Conservation (phyloP, 495 filamentous ascomycete genomes). For the Aspergillus steynii region DNA sequence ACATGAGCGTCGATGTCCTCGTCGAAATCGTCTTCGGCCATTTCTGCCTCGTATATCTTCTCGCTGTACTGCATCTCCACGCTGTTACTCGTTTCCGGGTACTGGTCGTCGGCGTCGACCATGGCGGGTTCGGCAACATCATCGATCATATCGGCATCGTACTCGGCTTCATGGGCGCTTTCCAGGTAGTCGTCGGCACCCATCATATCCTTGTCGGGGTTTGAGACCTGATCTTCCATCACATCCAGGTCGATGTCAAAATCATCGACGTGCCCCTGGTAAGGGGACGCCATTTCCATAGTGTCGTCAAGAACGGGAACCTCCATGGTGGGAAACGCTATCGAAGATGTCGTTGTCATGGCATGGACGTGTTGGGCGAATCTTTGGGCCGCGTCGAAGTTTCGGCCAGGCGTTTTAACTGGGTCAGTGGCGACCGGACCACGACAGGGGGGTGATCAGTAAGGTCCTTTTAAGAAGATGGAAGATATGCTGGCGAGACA, state of each 20-base stretch:
- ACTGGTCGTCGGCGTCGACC: constrained; percentile 37
- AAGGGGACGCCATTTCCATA: constrained; percentile 58
- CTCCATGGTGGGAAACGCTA: constrained; percentile 42
- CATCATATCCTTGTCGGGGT: constrained; percentile 63
- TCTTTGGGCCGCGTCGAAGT: constrained; percentile 22
- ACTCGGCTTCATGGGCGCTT: constrained; percentile 36
- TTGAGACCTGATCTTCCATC: constrained; percentile 50
- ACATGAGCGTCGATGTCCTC: constrained; percentile 34
- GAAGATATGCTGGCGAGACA: background rate
- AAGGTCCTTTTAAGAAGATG: background rate
- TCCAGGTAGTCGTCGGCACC: constrained; percentile 48
- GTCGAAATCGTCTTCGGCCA: constrained; percentile 46
- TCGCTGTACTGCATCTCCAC: constrained; percentile 39
- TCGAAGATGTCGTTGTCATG: constrained; percentile 41
- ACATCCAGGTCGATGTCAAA: constrained; percentile 78
- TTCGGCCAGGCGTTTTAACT: constrained; percentile 22
- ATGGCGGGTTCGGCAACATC: constrained; percentile 45
- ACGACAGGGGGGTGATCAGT: background rate
- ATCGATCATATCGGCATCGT: constrained; percentile 54
- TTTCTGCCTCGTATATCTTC: constrained; percentile 42
- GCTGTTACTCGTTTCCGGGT: constrained; percentile 31
- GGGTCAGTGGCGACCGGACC: constrained; percentile 10
- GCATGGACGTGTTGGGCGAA: constrained; percentile 26
- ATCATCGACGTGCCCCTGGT: constrained; percentile 57
- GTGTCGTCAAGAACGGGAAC: constrained; percentile 42